Evolutionary conservation across 495 filamentous ascomycete genomes (phyloP), one percentile per base, ranked within the genome.

Genomic region (Daldinia bambusicola): DNA sequence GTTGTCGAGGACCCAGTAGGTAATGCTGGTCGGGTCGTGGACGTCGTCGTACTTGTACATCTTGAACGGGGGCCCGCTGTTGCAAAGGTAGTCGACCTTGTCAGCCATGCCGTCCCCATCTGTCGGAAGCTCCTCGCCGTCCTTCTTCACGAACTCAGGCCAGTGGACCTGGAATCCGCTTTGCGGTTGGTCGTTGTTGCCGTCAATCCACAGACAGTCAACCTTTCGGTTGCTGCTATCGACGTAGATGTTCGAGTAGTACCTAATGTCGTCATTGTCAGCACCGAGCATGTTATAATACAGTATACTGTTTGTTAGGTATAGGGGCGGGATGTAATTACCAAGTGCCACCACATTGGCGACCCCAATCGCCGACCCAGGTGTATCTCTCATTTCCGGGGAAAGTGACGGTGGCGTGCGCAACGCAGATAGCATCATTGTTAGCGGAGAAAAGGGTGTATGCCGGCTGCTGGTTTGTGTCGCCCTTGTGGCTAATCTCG

Each of bases 241-340:
- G 67, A 84, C 69, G 75, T 78, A 84, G 43, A 84, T 80, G 51
- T 84, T 81, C 41, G 83, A 84, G 63, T 82, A 74, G 22, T 76
- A 76, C 64, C 64, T 67, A 26, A 2, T 51, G 43, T 32, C 41
- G 14, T 34, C 7, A 43, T 30, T 5, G 22, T 59, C 22, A 66
- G 53, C 20, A 40, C 38, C 14, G 31, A n/a, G 6, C 14, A 13
- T 4, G 1, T 26, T 26, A 26, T 26, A 26, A 26, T 26, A 26
- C 3, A 26, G 26, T 26, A 26, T 3, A 1, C 26, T 26, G 26
- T 26, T 48, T 6, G 8, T 20, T 9, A n/a, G 9, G 0, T 38
- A 12, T 36, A 40, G 20, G 55, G 55, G 41, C 3, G 2, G 20
- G 6, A 13, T 8, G 13, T 6, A 55, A 48, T n/a, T 60, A 67